Evolutionary conservation across 371 early-diverging fungal genomes (phyloP), one percentile per base, ranked within the genome.

Genomic region (Saksenaea oblongispora): DNA sequence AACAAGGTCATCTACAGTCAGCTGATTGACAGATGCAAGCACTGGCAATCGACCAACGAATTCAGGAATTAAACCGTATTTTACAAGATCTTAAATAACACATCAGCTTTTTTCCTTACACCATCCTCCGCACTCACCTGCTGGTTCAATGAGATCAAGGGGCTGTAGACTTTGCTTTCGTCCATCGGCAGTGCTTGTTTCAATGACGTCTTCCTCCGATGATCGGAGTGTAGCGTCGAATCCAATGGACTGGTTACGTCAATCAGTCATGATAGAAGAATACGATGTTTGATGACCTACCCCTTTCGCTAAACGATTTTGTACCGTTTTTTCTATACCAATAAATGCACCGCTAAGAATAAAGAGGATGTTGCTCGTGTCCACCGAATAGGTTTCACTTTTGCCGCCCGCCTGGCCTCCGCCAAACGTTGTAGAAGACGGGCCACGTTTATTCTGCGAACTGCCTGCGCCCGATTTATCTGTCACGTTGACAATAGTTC

Each of bases 361-460:
- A 74, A 95, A 96, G 34, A 96, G 70, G 54, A 95, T 95, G 66
- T 96, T 95, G 72, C 91, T 90, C 0, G 96, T 96, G 67, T 96
- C 94, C 2, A 96, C 93, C 11, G 87, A 81, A 67, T 89, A 92
- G 2, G 89, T 83, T 35, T 94, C 95, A 15, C 91, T 91, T 65
- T 91, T 90, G n/a, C 78, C 83, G 37, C 74, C 79, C 0, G 76
- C 79, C 11, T 56, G 37, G 1, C 73, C 73, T 31, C 69, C 69
- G 28, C 78, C 78, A n/a, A 84, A 81, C 14, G 85, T 73, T 17
- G 78, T 74, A 54, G 76, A 64, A 4, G 77, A 73, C 13, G 75
- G 72, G 27, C 76, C 71, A 18, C 77, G 74, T 22, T 79, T 72
- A 24, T 73, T 69, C 22, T 69, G 55, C 37, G 74, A 75, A 22